Base-by-base conservation (phyloP, 208 protist genomes). In the Endotrypanum monterogeii region DNA sequence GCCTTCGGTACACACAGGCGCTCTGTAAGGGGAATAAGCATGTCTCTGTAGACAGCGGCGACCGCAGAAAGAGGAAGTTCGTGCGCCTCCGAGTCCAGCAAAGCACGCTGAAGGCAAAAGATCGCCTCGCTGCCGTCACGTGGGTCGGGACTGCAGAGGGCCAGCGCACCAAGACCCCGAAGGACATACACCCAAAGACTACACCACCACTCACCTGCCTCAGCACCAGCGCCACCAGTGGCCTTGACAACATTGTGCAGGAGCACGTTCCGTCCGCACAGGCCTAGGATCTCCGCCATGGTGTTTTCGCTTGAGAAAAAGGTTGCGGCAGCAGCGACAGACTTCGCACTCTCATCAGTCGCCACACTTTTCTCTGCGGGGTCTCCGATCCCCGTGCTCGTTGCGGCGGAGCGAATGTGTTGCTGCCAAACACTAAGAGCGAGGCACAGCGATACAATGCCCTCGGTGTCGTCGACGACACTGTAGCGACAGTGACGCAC, bases 21-120 rank as follows among this genome's bases (percentile, higher is more conserved):
- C 72, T 97, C 90, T 44, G 85, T 83, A 30, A 97, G 78, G 4
- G 90, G 93, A 28, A 95, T 91, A 23, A 97, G 74, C 32, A 90
- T 85, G 35, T 91, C 80, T n/a, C 86, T 66, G 83, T 94, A 97
- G n/a, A 94, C 68, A 12, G 67, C 67, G 12, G 71, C 67, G 32
- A 93, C 60, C 12, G 74, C 62, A 7, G 78, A n/a, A 11, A 62
- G 60, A 8, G 86, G 73, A 25, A 92, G 76, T 55, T 46, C 44
- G 14, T 57, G 55, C 50, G 82, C 73, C 14, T 89, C 87, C 11
- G 83, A 75, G 70, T 93, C 83, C 14, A 94, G 70, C 39, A 95
- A 67, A 14, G 81, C 88, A 44, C 82, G 83, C 76, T 94, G 90
- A 20, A 97, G 78, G 48, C 77, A 83, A 20, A 90, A 74, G 3